Conservation (phyloP, 345 rosid species). For the Lepidium sativum region DNA sequence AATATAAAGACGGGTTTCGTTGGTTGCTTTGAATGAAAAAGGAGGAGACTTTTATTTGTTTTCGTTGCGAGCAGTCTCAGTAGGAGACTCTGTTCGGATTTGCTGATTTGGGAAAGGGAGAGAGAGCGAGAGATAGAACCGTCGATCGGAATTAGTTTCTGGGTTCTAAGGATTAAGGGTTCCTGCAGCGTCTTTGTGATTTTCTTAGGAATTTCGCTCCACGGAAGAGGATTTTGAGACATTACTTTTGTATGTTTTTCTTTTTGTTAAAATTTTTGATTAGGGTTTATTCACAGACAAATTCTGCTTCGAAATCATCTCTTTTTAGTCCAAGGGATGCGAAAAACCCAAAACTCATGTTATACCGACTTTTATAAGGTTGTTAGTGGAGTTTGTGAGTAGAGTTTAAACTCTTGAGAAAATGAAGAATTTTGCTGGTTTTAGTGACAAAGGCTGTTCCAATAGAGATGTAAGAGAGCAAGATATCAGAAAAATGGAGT, state of each 20-base stretch:
- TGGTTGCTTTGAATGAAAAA: neutral
- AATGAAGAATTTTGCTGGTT: neutral
- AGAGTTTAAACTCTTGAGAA: neutral
- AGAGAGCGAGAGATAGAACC: neutral
- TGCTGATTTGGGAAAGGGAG: neutral
- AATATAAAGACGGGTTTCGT: neutral
- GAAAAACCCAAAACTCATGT: neutral
- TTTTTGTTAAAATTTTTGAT: neutral
- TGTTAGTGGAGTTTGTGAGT: neutral
- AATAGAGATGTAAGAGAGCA: neutral
- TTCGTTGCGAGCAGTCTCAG: neutral
- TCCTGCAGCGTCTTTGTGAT: neutral
- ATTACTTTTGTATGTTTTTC: neutral
- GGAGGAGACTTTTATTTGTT: constrained; percentile 10
- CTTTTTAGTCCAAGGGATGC: neutral
- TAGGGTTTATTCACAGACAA: neutral
- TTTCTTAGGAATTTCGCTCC: neutral
- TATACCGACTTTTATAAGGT: neutral
- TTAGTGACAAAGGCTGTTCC: constrained; percentile 17
- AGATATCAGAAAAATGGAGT: neutral
- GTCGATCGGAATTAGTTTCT: constrained; percentile 14
- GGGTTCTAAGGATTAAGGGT: neutral
- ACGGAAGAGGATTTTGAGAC: neutral
- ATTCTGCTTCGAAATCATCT: neutral
- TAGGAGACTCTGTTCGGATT: neutral